Evolutionary conservation across 306 rosid species (phyloP), one percentile per base, ranked within the genome.

Genomic region (Pyrus bretschneideri): DNA sequence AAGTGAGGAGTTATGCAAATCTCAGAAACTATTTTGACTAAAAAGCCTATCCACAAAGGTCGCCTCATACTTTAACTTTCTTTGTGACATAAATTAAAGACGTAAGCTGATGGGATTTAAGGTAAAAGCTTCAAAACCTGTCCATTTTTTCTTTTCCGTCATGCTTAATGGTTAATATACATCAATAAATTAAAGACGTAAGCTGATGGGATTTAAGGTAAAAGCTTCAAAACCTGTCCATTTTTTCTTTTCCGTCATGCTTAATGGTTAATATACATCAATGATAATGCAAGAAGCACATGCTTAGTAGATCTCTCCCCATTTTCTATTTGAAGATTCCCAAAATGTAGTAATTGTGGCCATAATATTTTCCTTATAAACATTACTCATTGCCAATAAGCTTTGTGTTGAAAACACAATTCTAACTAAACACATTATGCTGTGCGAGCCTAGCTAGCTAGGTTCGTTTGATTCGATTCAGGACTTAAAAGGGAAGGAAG

Each of bases 11-110:
- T 5, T 33, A 33, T 33, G 6, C 6, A 33, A 33, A 33, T 33
- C 35, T 33, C 35, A 33, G 0, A 0, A 0, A 33, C 1, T 1
- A 33, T 33, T 33, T 33, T 1, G 35, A 1, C 0, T 5, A 33
- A 33, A 33, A 33, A 33, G 7, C 35, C 35, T 33, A 25, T 25
- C 35, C 11, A 3, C 68, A 31, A 17, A 64, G 69, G 12, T 18
- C 13, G 18, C 63, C 63, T 58, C 63, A 6, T 31, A 0, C 59
- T 4, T 58, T 58, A 58, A 58, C 63, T 11, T 7, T 27, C 15
- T 27, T 27, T 61, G 67, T 30, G 31, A 25, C 3, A 27, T 61
- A 14, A 61, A 38, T 38, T 38, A 7, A 5, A 61, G 67, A 61
- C 67, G 21, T 14, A 61, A 5, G 67, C 18, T 21, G 45, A 21